Evolutionary conservation across 148 eudicot genomes (phyloP).

Genomic region (Chenopodium quinoa): DNA sequence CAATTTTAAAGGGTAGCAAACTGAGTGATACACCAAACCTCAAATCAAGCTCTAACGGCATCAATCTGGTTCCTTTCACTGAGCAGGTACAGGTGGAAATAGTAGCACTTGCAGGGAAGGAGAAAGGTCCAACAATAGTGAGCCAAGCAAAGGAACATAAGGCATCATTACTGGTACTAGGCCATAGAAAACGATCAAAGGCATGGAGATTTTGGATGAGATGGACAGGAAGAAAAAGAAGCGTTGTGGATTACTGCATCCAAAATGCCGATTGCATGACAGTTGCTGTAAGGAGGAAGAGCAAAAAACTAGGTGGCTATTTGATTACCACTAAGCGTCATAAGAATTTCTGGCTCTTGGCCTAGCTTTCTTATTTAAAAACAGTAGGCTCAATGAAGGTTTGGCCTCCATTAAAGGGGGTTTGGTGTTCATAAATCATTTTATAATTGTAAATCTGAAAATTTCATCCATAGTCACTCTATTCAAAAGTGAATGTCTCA

Average conservation of each 20-base stretch:
- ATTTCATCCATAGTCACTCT: neutral
- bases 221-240: constrained; percentile 47
- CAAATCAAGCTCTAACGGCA: neutral
- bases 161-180: constrained; percentile 57
- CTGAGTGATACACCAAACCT: neutral
- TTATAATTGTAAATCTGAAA: constrained; percentile 13
- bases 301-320: constrained; percentile 71
- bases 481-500: neutral
- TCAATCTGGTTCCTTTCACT: constrained; percentile 4
- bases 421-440: constrained; percentile 6
- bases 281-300: constrained; percentile 74
- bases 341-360: constrained; percentile 86
- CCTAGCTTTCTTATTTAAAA: constrained; percentile 32
- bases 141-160: constrained; percentile 55
- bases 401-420: neutral
- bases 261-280: constrained; percentile 80
- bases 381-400: constrained; percentile 1
- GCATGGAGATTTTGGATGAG: constrained; percentile 56
- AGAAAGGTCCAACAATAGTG: constrained; percentile 61
- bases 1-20: neutral
- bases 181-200: constrained; percentile 56
- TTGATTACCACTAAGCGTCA: constrained; percentile 80
- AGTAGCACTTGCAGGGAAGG: constrained; percentile 49
- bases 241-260: constrained; percentile 69
- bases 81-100: constrained; percentile 67